A percentile compares a stretch with the other conserved stretches of the same genome.
These are phyloP conservation scores for Talaromyces verruculosus DNA, from an alignment of 2,329 filamentous ascomycete species.

Conservation along the genomic window DNA sequence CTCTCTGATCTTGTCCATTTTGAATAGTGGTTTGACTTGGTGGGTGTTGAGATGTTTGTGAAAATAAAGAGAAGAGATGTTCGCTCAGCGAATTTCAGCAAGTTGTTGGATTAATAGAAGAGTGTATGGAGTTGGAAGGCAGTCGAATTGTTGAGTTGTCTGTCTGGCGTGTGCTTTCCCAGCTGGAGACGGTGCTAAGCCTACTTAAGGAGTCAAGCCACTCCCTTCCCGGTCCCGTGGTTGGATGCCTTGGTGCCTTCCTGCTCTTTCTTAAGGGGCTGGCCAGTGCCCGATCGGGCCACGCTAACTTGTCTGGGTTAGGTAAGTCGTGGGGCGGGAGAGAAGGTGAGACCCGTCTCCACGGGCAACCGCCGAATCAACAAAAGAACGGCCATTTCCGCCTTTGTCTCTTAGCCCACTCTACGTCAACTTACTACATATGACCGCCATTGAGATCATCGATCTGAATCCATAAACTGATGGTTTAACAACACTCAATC, in stretches of 20 bases:
- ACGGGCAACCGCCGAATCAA: conserved; percentile 40
- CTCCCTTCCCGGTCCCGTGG: conserved; percentile 7
- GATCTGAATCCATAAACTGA: background rate
- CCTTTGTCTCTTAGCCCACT: conserved; percentile 25
- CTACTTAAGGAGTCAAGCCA: conserved; percentile 19
- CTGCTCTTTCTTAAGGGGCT: conserved; percentile 12
- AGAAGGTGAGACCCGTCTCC: conserved; percentile 31
- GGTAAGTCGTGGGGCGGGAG: background rate
- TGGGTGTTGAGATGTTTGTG: conserved; percentile 30
- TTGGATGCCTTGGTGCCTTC: conserved; percentile 16
- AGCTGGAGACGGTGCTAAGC: conserved; percentile 27
- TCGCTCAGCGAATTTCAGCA: conserved; percentile 40
- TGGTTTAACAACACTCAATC: background rate
- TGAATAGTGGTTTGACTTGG: conserved; percentile 38
- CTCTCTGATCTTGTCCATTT: conserved; percentile 63
- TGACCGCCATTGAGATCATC: background rate
- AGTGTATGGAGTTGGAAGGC: conserved; percentile 27
- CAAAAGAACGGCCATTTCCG: conserved; percentile 26
- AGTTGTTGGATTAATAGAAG: conserved; percentile 14
- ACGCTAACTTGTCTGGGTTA: background rate
- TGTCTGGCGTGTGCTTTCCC: conserved; percentile 15
- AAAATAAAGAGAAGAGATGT: conserved; percentile 27
- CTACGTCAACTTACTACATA: background rate
- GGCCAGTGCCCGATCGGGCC: background rate
- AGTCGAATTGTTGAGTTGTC: conserved; percentile 19